A percentile compares a stretch with the other conserved stretches of the same genome.
Evolutionary conservation across 257 asterid genomes (phyloP).

Genomic region (Nicotiana attenuata): DNA sequence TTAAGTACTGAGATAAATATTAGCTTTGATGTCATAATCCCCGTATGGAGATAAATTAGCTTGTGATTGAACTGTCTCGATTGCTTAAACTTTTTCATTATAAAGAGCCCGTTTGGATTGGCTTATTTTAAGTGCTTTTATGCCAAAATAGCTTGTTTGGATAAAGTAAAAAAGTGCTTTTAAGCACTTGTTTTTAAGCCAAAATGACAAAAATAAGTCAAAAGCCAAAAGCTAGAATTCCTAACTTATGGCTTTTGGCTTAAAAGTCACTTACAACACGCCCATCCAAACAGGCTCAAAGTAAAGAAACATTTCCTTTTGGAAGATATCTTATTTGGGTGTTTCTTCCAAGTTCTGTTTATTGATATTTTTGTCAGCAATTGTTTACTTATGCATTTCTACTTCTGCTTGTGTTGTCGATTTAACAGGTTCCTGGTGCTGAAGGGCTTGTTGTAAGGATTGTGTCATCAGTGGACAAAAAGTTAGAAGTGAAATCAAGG

Average conservation of each 20-base stretch:
- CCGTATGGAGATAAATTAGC: background rate
- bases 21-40: constrained; percentile 1
- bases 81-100: background rate
- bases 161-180: too few relatives aligned
- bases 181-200: too few relatives aligned
- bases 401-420: background rate
- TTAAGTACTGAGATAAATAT: background rate
- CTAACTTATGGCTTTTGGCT: too few relatives aligned
- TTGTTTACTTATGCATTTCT: background rate
- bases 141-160: too few relatives aligned
- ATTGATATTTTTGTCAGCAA: background rate
- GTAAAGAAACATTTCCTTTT: background rate
- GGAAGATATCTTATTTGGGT: background rate
- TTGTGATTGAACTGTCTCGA: background rate
- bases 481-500: constrained; percentile 88
- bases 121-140: too few relatives aligned
- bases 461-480: constrained; percentile 96
- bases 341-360: background rate
- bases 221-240: too few relatives aligned
- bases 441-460: constrained; percentile 94
- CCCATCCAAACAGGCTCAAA: too few relatives aligned
- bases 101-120: background rate
- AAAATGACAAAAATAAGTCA: too few relatives aligned
- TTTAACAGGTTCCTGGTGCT: constrained; percentile 82
- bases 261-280: too few relatives aligned